Base-by-base conservation (phyloP, 805 yeast species). In the Maudiozyma serrabonitensis region DNA sequence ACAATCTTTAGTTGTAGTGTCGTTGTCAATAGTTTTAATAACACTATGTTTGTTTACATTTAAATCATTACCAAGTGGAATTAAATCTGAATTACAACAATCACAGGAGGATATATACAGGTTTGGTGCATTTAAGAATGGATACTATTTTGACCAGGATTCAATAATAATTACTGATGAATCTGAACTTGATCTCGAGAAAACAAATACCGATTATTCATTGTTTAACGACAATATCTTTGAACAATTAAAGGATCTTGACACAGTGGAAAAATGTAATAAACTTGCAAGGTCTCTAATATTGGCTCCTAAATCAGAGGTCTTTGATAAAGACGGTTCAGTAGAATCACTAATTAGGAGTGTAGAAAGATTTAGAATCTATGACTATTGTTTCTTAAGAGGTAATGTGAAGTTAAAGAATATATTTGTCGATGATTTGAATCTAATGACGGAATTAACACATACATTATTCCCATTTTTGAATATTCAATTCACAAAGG, bases 401-500 rank as follows among this genome's bases (percentile, higher is more conserved):
- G 45, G 31, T 13, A 25, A 34, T 12, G 34, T 49, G 9, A 39
- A 21, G 11, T 19, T 42, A 13, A 28, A 11, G 25, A 42, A 25
- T 47, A 12, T 39, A n/a, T 19, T 25, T 40, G 9, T 12, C 13
- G n/a, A 23, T 26, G 15, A 26, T 31, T 39, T 18, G n/a, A 19
- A 16, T 23, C 26, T 32, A 23, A 34, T 26, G 37, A 15, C 21
- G 32, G 12, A 25, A 37, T 26, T 34, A 18, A 25, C 19, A 8
- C 46, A 51, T 16, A 56, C 53, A 42, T 56, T 59, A 59, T 59
- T 55, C 50, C 62, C 62, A 2, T 49, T 56, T 18, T 6, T 59
- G 26, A 52, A 53, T 16, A 13, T 28, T 28, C 21, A 8, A 26
- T 26, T 6, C 9, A 19, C 16, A 8, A 16, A 42, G 2, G 12